A percentile compares a stretch with the other conserved stretches of the same genome.
These are phyloP conservation scores for Chimonanthus salicifolius DNA, from an alignment of 164 flowering plant species.

Conservation along the genomic window DNA sequence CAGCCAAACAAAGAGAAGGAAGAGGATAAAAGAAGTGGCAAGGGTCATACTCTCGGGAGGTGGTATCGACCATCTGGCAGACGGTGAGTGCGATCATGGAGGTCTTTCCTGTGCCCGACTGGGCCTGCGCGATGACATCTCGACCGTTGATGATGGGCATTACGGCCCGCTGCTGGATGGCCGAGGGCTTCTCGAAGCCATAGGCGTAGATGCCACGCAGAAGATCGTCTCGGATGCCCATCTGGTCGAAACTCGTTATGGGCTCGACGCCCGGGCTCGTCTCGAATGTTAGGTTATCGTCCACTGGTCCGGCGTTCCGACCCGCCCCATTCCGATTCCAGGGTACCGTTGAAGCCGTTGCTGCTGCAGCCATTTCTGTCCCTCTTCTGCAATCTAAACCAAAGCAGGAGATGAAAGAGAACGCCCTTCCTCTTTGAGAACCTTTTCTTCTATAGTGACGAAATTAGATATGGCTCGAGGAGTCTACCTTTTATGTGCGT, in stretches of 20 bases:
- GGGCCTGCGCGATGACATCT: constrained; percentile 95
- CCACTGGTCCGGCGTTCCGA: constrained; percentile 6
- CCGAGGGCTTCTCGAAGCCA: constrained; percentile 94
- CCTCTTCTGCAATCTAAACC: neutral
- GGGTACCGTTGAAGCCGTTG: constrained; percentile 28
- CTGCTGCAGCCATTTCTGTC: constrained; percentile 1
- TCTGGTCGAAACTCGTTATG: constrained; percentile 61
- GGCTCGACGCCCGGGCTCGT: constrained; percentile 79
- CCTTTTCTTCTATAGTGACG: too few species aligned
- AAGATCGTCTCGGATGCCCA: constrained; percentile 82
- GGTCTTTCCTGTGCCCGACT: constrained; percentile 92
- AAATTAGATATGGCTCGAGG: too few species aligned
- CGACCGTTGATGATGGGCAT: constrained; percentile 82
- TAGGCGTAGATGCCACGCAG: constrained; percentile 76
- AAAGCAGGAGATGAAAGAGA: too few species aligned
- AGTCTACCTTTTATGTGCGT: too few species aligned
- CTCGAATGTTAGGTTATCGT: constrained; percentile 64
- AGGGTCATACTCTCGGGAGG: constrained; percentile 47
- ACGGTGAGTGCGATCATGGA: constrained; percentile 96
- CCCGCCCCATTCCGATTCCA: constrained; percentile 32
- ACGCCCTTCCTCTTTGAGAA: too few species aligned
- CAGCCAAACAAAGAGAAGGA: neutral
- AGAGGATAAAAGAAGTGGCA: neutral
- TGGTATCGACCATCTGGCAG: constrained; percentile 77
- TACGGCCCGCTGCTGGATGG: constrained; percentile 88